Evolutionary conservation across 106 monocot species (phyloP), one percentile per base, ranked within the genome.

Genomic region (Apostasia ramifera): DNA sequence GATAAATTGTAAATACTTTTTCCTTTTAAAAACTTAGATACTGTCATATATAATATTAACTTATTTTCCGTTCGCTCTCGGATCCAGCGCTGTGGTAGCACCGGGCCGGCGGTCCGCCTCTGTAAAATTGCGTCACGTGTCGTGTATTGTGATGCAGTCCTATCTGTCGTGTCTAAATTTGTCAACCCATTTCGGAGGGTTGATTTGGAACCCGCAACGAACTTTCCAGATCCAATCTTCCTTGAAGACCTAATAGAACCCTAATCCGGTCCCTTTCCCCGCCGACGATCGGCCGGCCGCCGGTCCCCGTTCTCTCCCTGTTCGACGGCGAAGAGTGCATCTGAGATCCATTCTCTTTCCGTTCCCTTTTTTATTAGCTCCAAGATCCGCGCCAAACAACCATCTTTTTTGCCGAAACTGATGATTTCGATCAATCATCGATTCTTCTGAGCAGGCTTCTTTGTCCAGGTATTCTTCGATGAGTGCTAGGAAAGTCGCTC

Each of bases 221-320:
- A 63, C 46, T 40, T 45, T n/a, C 46, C 63, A 63, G 44, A 40
- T n/a, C 13, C 40, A 41, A n/a, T 44, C 62, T 62, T 44, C 5
- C 11, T 37, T 44, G 65, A 65, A 65, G 47, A 46, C 65, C 65
- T 49, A 49, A 65, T 48, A 48, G 48, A 65, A 14, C 65, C 65
- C 65, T 49, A 49, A 65, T 48, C 65, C 5, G 65, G 5, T 47
- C 10, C 65, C 48, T 63, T 48, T 65, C n/a, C 47, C 8, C 37
- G 65, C 65, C 65, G 48, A 8, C 12, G 47, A 7, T 6, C 5
- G 12, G 65, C 62, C 62, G 62, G 45, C 62, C 62, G 62, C 12
- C 44, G 44, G 14, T 59, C 40, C 41, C 59, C 44, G 62, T 4
- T 13, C 11, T 12, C 4, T 44, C 44, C 43, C 1, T 41, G 40